Conservation (phyloP, 257 asterid genomes). For the Nicotiana noctiflora region DNA sequence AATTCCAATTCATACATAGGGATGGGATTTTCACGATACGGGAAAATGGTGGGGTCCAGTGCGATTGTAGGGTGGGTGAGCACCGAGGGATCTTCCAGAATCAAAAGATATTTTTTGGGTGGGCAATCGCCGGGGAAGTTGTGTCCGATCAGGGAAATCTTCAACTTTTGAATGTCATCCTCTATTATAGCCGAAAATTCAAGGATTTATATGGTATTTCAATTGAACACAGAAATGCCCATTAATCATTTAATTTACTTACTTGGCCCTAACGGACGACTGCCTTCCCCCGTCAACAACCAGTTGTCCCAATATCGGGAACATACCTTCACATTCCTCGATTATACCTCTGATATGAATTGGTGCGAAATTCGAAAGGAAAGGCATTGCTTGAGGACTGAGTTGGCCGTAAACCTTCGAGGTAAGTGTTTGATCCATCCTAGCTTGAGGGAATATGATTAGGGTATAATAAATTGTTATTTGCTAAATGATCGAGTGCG, state of each 20-base stretch:
- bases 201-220: constrained; percentile 54
- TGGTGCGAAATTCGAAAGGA: too few relatives aligned
- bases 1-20: constrained; percentile 41
- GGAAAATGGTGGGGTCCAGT: constrained; percentile 64
- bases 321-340: constrained; percentile 32
- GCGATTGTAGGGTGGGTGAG: constrained; percentile 70
- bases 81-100: not conserved
- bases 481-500: too few relatives aligned
- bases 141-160: constrained; percentile 30
- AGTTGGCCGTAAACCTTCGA: too few relatives aligned
- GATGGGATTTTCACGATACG: constrained; percentile 63
- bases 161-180: constrained; percentile 37
- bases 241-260: constrained; percentile 41
- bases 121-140: constrained; percentile 45
- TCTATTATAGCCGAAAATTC: constrained; percentile 22
- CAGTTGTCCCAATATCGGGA: constrained; percentile 38
- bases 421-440: too few relatives aligned
- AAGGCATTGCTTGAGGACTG: too few relatives aligned
- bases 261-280: constrained; percentile 39
- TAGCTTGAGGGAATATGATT: too few relatives aligned
- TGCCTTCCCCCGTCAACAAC: constrained; percentile 27
- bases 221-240: constrained; percentile 35
- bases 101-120: constrained; percentile 42
- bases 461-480: too few relatives aligned
- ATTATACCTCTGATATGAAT: constrained; percentile 67